These are phyloP conservation scores for Raphanus hybrid DNA, from an alignment of 441 rosid genomes.

Conservation along the genomic window DNA sequence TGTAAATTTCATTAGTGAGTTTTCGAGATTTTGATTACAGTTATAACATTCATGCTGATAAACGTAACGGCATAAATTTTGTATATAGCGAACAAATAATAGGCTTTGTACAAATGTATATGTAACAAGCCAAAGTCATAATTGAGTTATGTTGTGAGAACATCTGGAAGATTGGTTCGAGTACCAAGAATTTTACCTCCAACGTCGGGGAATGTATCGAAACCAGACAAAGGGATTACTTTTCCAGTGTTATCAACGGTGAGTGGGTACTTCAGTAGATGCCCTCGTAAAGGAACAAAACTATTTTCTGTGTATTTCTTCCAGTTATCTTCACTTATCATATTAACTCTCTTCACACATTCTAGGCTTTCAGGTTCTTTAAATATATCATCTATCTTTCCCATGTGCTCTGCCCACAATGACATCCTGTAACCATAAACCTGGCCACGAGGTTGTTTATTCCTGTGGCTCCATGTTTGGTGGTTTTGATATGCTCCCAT, in stretches of 20 bases:
- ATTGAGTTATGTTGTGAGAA: slow-evolving; percentile 64
- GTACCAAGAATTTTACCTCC: slow-evolving; percentile 82
- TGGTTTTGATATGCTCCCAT: slow-evolving; percentile 83
- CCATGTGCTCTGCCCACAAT: slow-evolving; percentile 88
- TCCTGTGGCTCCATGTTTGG: slow-evolving; percentile 60
- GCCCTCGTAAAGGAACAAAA: slow-evolving; percentile 63
- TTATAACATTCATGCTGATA: background rate
- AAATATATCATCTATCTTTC: slow-evolving; percentile 49
- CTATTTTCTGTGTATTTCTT: slow-evolving; percentile 52
- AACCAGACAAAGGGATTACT: slow-evolving; percentile 60
- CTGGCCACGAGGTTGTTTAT: slow-evolving; percentile 74
- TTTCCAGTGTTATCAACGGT: slow-evolving; percentile 61
- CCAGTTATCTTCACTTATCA: slow-evolving; percentile 76
- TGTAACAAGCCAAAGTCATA: background rate
- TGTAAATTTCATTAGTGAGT: background rate
- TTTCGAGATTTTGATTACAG: background rate
- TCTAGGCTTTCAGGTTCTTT: slow-evolving; percentile 58
- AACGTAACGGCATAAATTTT: background rate
- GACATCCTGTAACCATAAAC: slow-evolving; percentile 83
- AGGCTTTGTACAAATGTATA: background rate
- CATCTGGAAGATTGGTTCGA: slow-evolving; percentile 70
- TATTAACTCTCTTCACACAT: slow-evolving; percentile 70
- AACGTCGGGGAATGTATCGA: slow-evolving; percentile 74
- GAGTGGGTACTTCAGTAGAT: slow-evolving; percentile 73
- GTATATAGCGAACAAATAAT: background rate